phyloP scores from a whole-genome alignment of 2,329 filamentous ascomycete genomes.

The Fusarium sp. region DNA sequence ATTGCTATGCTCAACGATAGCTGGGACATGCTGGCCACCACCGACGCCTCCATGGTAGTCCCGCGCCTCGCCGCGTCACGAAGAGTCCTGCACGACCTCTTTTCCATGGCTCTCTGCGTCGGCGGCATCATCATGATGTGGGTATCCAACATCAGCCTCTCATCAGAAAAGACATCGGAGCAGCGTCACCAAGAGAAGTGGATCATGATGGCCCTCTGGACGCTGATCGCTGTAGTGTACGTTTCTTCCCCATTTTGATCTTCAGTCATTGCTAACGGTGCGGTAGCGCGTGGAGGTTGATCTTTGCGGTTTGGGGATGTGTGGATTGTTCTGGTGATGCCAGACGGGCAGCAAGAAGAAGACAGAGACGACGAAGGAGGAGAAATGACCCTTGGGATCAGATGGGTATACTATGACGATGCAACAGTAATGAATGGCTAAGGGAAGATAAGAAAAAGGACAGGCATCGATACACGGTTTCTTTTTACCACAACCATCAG shows the following conservation, averaged over 20 bases:
- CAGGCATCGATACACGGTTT: background rate
- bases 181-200: conserved; percentile 31
- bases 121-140: conserved; percentile 51
- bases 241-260: background rate
- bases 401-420: conserved; percentile 33
- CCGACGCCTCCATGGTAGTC: conserved; percentile 44
- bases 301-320: conserved; percentile 48
- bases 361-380: conserved; percentile 24
- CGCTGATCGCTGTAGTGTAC: conserved; percentile 43
- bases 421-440: conserved; percentile 1
- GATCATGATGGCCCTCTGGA: conserved; percentile 39
- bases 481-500: background rate
- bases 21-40: conserved; percentile 50
- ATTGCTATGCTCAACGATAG: conserved; percentile 53
- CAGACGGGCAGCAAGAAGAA: conserved; percentile 33
- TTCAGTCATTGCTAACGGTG: background rate
- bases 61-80: conserved; percentile 43
- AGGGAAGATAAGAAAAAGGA: background rate
- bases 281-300: conserved; percentile 42
- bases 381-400: conserved; percentile 38
- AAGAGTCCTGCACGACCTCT: conserved; percentile 49
- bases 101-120: conserved; percentile 49
- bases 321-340: conserved; percentile 44
- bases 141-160: conserved; percentile 46
- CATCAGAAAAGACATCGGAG: conserved; percentile 8